Evolutionary conservation across 2,329 filamentous ascomycete species (phyloP).

Genomic region (Dothistroma pini): DNA sequence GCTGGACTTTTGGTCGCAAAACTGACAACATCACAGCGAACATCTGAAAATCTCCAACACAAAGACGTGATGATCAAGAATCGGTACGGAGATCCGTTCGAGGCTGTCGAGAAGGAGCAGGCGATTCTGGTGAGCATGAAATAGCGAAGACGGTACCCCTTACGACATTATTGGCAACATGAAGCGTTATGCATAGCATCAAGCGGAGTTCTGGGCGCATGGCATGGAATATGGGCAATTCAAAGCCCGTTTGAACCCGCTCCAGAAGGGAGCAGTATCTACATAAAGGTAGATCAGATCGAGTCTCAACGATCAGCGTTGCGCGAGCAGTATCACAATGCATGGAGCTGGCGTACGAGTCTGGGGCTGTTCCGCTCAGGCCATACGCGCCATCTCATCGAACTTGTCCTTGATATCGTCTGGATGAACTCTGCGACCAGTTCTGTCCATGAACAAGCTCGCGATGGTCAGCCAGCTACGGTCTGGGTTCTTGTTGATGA

Average conservation of each 20-base stretch:
- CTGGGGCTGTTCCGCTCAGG: background rate
- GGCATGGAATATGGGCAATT: background rate
- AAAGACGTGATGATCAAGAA: slow-evolving; percentile 38
- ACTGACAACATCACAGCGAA: slow-evolving; percentile 31
- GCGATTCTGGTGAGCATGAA: slow-evolving; percentile 22
- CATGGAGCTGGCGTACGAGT: background rate
- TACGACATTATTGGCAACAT: slow-evolving; percentile 5
- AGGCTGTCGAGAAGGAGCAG: slow-evolving; percentile 33
- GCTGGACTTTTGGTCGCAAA: no score
- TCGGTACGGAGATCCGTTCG: slow-evolving; percentile 36
- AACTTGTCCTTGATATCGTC: slow-evolving; percentile 45
- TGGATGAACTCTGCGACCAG: slow-evolving; percentile 44
- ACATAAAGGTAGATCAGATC: background rate
- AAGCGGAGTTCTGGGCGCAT: background rate
- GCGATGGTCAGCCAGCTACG: slow-evolving; percentile 47
- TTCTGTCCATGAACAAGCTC: slow-evolving; percentile 48
- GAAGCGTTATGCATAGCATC: background rate
- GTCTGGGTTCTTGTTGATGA: slow-evolving; percentile 35
- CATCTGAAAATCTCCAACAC: slow-evolving; percentile 50
- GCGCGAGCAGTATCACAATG: background rate
- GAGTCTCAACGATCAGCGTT: background rate
- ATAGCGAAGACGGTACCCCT: no score
- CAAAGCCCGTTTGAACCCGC: background rate
- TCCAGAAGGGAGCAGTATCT: background rate
- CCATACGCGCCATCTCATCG: slow-evolving; percentile 23